phyloP scores from a whole-genome alignment of 75 land plant species.

The Sequoiadendron giganteum region DNA sequence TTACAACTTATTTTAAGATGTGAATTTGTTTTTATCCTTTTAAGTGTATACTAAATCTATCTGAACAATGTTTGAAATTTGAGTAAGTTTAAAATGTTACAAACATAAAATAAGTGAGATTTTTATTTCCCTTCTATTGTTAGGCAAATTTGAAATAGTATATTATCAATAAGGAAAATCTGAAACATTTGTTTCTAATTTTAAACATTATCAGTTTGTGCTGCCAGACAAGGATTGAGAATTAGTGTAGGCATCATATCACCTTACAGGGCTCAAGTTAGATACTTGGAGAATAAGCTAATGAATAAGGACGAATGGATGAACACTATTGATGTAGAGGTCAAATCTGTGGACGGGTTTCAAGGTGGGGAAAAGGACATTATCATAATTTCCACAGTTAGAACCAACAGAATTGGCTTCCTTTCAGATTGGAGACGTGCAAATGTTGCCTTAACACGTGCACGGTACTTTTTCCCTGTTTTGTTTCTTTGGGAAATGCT shows the following conservation, averaged over 20 bases:
- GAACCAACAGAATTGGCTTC: constrained; percentile 62
- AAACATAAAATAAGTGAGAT: too few species aligned
- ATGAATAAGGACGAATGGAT: constrained; percentile 12
- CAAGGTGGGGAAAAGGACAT: constrained; percentile 86
- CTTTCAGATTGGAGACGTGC: constrained; percentile 47
- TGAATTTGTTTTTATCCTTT: too few species aligned
- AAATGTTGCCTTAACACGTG: constrained; percentile 77
- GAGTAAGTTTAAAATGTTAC: too few species aligned
- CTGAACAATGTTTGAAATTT: too few species aligned
- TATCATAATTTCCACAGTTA: constrained; percentile 74
- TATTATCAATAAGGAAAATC: too few species aligned
- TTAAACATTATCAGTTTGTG: constrained; percentile 24
- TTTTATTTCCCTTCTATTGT: too few species aligned
- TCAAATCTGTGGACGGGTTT: constrained; percentile 82
- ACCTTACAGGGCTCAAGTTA: constrained; percentile 77
- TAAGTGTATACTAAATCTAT: too few species aligned
- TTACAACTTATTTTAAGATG: too few species aligned
- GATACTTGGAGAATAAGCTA: constrained; percentile 35
- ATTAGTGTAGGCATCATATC: constrained; percentile 70
- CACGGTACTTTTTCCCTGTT: neutral
- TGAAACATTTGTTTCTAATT: neutral
- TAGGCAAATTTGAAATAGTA: too few species aligned
- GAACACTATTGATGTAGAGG: constrained; percentile 39
- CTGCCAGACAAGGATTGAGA: neutral
- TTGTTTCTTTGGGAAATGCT: neutral